Conservation (phyloP, 345 rosid genomes). For the Citrus inodora region DNA sequence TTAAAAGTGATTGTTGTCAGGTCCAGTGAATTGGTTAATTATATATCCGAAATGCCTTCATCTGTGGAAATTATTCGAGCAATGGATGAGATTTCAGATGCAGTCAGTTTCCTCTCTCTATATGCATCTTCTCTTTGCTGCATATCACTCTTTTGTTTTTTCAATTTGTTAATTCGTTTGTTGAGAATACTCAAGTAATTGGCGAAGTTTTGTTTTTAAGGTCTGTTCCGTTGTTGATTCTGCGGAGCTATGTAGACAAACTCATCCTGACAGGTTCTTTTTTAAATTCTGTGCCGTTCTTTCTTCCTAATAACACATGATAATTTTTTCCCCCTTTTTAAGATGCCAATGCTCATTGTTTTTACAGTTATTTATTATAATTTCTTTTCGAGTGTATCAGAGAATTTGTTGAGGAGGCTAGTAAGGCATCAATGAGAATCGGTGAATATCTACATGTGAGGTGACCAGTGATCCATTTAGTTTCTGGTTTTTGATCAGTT, state of each 20-base stretch:
- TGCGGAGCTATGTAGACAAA: conserved; percentile 90
- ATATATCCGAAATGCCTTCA: conserved; percentile 64
- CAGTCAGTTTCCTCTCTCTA: conserved; percentile 31
- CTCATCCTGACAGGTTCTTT: conserved; percentile 88
- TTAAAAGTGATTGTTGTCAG: conserved; percentile 30
- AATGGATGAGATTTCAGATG: conserved; percentile 91
- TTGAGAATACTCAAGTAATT: not conserved
- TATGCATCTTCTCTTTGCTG: not conserved
- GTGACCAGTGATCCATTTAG: conserved; percentile 55
- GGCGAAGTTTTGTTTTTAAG: conserved; percentile 31
- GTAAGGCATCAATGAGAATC: conserved; percentile 75
- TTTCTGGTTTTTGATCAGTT: not conserved
- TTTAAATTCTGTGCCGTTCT: not conserved
- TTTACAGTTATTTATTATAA: not conserved
- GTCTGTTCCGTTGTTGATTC: conserved; percentile 94
- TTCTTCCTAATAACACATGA: not conserved
- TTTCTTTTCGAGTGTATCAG: conserved; percentile 29
- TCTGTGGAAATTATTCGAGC: conserved; percentile 65
- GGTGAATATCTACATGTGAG: conserved; percentile 99
- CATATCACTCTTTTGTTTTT: not conserved
- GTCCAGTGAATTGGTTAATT: conserved; percentile 66
- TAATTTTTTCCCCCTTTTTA: not conserved
- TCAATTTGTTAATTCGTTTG: not conserved
- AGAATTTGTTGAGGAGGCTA: conserved; percentile 89
- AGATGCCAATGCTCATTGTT: not conserved